A percentile compares a stretch with the other conserved stretches of the same genome.
These are phyloP conservation scores for Aspergillus conjunctus DNA, from an alignment of 495 filamentous ascomycete genomes.

Conservation along the genomic window DNA sequence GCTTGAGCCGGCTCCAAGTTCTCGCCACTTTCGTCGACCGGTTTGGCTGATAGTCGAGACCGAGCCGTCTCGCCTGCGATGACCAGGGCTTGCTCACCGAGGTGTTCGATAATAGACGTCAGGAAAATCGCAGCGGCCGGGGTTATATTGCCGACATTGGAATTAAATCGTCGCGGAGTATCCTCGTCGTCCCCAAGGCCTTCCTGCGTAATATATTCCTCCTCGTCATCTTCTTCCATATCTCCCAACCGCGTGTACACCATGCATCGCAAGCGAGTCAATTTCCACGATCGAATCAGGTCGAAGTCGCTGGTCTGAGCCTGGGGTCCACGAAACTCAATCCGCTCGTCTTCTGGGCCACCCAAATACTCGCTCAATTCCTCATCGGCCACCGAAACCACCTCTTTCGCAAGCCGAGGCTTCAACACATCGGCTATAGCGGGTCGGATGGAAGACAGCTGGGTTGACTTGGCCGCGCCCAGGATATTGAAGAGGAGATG, in stretches of 20 bases:
- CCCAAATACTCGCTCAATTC: constrained; percentile 88
- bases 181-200: constrained; percentile 57
- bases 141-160: constrained; percentile 71
- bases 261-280: constrained; percentile 91
- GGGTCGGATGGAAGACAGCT: constrained; percentile 73
- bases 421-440: constrained; percentile 88
- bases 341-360: constrained; percentile 69
- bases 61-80: constrained; percentile 89
- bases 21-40: constrained; percentile 31
- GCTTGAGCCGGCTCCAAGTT: constrained; percentile 25
- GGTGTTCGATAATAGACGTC: constrained; percentile 89
- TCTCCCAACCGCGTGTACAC: constrained; percentile 96
- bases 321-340: constrained; percentile 55
- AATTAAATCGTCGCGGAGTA: constrained; percentile 55
- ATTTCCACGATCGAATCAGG: constrained; percentile 84
- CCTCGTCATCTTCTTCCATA: constrained; percentile 96
- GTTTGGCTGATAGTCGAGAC: constrained; percentile 57
- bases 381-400: constrained; percentile 84
- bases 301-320: constrained; percentile 70
- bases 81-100: constrained; percentile 86
- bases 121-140: constrained; percentile 94
- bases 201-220: constrained; percentile 75
- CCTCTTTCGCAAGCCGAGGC: constrained; percentile 81
- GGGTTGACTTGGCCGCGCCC: constrained; percentile 76
- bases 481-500: constrained; percentile 90